Evolutionary conservation across 1,139 yeast species (phyloP).

Genomic region (Debaryomycetaceae sp.): DNA sequence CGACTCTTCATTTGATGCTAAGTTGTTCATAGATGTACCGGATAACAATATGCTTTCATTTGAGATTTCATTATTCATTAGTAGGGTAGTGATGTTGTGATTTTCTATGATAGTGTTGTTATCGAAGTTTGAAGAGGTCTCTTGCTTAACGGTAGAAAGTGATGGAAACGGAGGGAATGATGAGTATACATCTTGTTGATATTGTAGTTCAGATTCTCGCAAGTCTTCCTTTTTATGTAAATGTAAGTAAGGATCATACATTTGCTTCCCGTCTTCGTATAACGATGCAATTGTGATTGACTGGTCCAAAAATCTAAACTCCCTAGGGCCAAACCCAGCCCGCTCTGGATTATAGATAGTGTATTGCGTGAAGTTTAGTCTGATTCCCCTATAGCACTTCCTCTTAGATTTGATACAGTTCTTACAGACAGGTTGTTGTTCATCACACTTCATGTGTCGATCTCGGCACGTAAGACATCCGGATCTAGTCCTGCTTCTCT

Average conservation of each 20-base stretch:
- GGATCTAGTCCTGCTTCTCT: conserved; percentile 39
- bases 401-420: conserved; percentile 42
- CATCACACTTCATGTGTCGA: conserved; percentile 49
- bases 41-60: conserved; percentile 1
- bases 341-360: conserved; percentile 37
- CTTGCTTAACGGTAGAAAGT: conserved; percentile 1
- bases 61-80: conserved; percentile 13
- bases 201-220: conserved; percentile 30
- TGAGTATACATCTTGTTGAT: conserved; percentile 22
- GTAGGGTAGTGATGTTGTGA: conserved; percentile 19
- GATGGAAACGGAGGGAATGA: conserved; percentile 4
- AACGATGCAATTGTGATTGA: conserved; percentile 41
- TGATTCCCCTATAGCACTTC: conserved; percentile 42
- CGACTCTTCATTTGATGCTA: not conserved
- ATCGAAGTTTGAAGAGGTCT: conserved; percentile 7
- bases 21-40: not conserved
- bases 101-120: conserved; percentile 17
- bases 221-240: conserved; percentile 30
- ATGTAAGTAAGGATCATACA: conserved; percentile 32
- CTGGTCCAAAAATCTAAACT: conserved; percentile 33
- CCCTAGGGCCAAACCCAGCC: conserved; percentile 3
- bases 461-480: conserved; percentile 49
- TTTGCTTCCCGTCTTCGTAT: conserved; percentile 28
- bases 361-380: conserved; percentile 45
- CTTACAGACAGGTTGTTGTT: conserved; percentile 43